Base-by-base conservation (phyloP, 1,284 basidiomycete species). In the Athelia psychrophila region DNA sequence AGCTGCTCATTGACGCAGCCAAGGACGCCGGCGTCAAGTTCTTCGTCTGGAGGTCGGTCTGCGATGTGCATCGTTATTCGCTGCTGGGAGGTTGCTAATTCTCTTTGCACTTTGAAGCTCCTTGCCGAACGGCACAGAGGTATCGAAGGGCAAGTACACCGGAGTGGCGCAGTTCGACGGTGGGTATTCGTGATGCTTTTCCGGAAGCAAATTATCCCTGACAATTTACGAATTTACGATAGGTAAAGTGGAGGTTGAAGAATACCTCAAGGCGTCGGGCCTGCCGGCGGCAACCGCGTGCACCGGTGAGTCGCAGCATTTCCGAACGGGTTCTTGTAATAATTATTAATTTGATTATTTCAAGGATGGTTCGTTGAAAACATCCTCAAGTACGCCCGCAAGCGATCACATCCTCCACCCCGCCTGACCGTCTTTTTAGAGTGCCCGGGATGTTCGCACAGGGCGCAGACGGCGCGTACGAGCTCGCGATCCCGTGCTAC, bases 1-100 rank as follows among this genome's bases (percentile, higher is more conserved):
- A 62, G 56, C 61, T 66, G 53, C 65, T 72, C 27, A 63, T 68
- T 20, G 69, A 71, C 44, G 70, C 68, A 13, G 65, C 68, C 16
- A 66, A 68, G 55, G 57, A 59, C 2, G 58, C 60, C 6, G 60
- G 60, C 18, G 62, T 70, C 16, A 62, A 68, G 47, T 68, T 71
- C 51, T 55, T 72, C 44, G 66, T 73, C 18, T 67, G 63, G 60
- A 66, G 65, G 23, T 64, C 63, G 13, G 64, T 68, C 22, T 59
- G 68, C 45, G 63, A n/a, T n/a, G n/a, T n/a, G n/a, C n/a, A n/a
- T n/a, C n/a, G n/a, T n/a, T n/a, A n/a, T n/a, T n/a, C n/a, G n/a
- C n/a, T n/a, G n/a, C n/a, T n/a, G n/a, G n/a, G n/a, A n/a, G 61
- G n/a, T 35, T 35, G 33, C n/a, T 35, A 35, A 12, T 35, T 35